These are phyloP conservation scores for Metarhizium anisopliae DNA, from an alignment of 2,329 filamentous ascomycete species.

Conservation along the genomic window DNA sequence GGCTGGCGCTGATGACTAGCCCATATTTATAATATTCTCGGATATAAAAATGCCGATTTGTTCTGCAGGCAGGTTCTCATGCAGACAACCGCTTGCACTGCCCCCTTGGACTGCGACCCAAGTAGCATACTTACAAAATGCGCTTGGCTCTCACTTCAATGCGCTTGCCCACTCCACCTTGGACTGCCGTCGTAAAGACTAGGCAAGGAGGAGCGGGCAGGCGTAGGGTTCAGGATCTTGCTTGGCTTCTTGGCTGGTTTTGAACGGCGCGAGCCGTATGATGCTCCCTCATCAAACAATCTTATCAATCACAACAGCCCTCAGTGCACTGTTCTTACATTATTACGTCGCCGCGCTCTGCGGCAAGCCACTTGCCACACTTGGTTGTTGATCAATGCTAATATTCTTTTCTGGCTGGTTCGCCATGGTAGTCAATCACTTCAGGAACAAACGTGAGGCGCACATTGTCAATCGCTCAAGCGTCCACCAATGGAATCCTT, in stretches of 20 bases:
- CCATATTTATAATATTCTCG: background rate
- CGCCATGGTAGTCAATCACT: conserved; percentile 33
- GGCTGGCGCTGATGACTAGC: background rate
- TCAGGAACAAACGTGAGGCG: conserved; percentile 34
- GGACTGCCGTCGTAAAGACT: background rate
- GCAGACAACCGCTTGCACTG: background rate
- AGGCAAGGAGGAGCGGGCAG: background rate
- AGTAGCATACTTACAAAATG: no score
- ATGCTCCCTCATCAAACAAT: background rate
- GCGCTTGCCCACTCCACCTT: background rate
- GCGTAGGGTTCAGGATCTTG: background rate
- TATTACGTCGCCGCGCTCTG: background rate
- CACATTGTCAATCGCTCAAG: conserved; percentile 31
- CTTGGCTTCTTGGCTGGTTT: background rate
- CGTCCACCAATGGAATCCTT: conserved; percentile 34
- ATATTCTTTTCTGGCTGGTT: conserved; percentile 6
- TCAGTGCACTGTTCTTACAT: background rate
- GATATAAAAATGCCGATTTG: background rate
- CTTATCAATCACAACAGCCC: background rate
- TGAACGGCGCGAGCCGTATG: background rate
- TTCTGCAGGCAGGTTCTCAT: background rate
- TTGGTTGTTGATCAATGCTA: conserved; percentile 6
- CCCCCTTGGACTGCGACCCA: no score
- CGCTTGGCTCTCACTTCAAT: no score
- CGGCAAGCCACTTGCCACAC: background rate